Evolutionary conservation across 768 basidiomycete genomes (phyloP), one percentile per base, ranked within the genome.

Genomic region (Boletus tomentosulus): DNA sequence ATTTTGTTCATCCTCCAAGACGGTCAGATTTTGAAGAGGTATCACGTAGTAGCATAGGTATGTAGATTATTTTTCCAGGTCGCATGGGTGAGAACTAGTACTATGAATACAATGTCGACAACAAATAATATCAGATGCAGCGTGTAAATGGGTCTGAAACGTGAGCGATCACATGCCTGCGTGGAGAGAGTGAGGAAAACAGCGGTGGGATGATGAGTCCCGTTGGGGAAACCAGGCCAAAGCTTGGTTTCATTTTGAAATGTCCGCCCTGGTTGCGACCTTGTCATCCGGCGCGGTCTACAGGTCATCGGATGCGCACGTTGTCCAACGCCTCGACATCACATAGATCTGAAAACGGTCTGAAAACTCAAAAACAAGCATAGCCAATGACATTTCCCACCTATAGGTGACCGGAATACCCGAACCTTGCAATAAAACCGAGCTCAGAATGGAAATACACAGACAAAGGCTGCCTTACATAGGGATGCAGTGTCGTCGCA

Each of bases 361-460:
- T 35, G 57, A 50, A 34, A 34, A 52, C 37, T 5, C 15, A 28
- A 28, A n/a, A 27, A 22, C 5, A 24, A 46, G 7, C 16, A 34
- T 24, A 42, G 10, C 33, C n/a, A 2, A 33, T 5, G 31, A 16
- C 16, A 7, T 30, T 50, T 47, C 68, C 46, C 47, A 70, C 69
- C 69, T 51, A 70, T 70, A 28, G 69, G 69, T 30, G 69, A 70
- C 39, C 58, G 63, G 43, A 70, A 70, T 25, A 59, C 54, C 19
- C 68, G 64, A 55, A 70, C 51, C 68, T 70, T 46, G 38, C 11
- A 25, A 50, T 42, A 16, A 39, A 15, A 51, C 10, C 27, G 30
- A 50, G 48, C 54, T 61, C 52, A 64, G 48, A 19, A 22, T 33
- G 50, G 50, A 48, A 46, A 41, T 33, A 42, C 13, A 46, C 6